Percentiles rank a stretch among this genome's conserved stretches.
These are phyloP conservation scores for Spencermartinsiella europaea DNA, from an alignment of 805 yeast genomes.

Conservation along the genomic window DNA sequence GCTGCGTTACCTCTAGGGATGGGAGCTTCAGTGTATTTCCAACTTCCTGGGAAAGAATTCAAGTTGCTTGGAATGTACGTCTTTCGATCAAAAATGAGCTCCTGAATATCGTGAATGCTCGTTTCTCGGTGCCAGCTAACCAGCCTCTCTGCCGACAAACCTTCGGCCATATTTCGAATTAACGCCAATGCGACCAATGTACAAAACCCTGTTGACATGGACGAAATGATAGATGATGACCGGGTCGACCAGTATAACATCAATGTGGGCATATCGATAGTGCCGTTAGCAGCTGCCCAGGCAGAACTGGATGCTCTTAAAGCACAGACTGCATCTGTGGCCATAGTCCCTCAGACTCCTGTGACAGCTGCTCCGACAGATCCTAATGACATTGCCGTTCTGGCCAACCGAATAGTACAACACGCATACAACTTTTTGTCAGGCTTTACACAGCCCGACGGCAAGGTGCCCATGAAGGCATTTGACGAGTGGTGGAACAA, in stretches of 20 bases:
- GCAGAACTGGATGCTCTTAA: constrained; percentile 40
- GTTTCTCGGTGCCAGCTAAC: neutral
- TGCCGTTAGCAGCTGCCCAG: constrained; percentile 65
- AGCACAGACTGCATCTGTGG: constrained; percentile 24
- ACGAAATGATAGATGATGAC: constrained; percentile 47
- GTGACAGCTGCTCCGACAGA: constrained; percentile 31
- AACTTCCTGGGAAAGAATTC: constrained; percentile 55
- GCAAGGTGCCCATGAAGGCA: constrained; percentile 79
- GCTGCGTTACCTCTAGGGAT: constrained; percentile 50
- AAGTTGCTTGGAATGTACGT: constrained; percentile 38
- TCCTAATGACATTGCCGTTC: constrained; percentile 45
- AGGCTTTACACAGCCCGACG: constrained; percentile 75
- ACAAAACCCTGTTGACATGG: constrained; percentile 36
- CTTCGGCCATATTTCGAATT: constrained; percentile 86
- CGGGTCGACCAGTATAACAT: constrained; percentile 37
- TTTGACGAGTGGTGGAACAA: constrained; percentile 95
- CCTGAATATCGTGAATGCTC: neutral
- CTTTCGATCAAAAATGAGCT: constrained; percentile 35
- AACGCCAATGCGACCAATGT: constrained; percentile 38
- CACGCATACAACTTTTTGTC: constrained; percentile 89
- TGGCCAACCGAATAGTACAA: constrained; percentile 84
- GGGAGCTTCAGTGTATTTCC: constrained; percentile 85
- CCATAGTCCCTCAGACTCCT: neutral
- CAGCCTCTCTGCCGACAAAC: constrained; percentile 48
- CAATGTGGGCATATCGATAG: constrained; percentile 85